Evolutionary conservation across 2,329 filamentous ascomycete genomes (phyloP).

Genomic region (Phialophora chinensis): DNA sequence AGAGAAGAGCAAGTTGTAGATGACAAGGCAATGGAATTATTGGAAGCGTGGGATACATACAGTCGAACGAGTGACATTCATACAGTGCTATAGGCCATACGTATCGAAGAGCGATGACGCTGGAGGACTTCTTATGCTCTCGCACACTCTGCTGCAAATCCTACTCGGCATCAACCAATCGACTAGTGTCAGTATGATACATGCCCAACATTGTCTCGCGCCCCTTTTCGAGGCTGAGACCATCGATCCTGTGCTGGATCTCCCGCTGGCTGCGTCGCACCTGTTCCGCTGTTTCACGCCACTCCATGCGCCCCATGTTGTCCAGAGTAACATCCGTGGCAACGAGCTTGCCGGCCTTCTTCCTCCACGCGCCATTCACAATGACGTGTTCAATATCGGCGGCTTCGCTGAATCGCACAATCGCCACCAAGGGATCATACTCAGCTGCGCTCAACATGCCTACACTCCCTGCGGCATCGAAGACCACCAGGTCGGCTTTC

Average conservation of each 20-base stretch:
- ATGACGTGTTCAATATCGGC: conserved; percentile 54
- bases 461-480: conserved; percentile 49
- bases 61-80: background rate
- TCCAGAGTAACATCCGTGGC: conserved; percentile 7
- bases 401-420: conserved; percentile 51
- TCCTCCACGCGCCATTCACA: conserved; percentile 52
- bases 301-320: conserved; percentile 16
- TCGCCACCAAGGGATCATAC: conserved; percentile 51
- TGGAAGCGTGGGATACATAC: background rate
- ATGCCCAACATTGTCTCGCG: conserved; percentile 19
- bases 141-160: background rate
- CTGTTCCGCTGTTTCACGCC: conserved; percentile 22
- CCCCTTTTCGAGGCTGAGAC: conserved; percentile 22
- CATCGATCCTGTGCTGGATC: conserved; percentile 29
- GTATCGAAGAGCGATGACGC: background rate
- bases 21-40: background rate
- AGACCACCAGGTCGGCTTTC: conserved; percentile 57
- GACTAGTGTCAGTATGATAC: conserved; percentile 28
- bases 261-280: conserved; percentile 33
- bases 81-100: background rate
- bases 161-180: conserved; percentile 28
- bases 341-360: conserved; percentile 41
- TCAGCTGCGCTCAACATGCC: conserved; percentile 51
- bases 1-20: conserved; percentile 45
- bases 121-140: background rate